phyloP scores from a whole-genome alignment of 192 early-diverging fungal species.

The Umbelopsis sp. region DNA sequence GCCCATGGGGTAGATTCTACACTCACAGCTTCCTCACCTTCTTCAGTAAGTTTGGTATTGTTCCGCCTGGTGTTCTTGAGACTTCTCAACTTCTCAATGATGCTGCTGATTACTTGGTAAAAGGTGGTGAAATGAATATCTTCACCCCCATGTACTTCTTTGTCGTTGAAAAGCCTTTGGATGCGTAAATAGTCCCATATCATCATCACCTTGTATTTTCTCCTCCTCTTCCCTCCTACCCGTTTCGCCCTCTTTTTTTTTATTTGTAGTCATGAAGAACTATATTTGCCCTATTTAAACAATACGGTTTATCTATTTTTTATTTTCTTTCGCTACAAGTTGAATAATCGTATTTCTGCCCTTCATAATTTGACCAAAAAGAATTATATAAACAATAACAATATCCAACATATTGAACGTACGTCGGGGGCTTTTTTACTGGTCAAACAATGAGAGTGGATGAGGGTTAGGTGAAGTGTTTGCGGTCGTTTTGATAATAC shows the following conservation, averaged over 20 bases:
- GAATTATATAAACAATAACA: too few species aligned
- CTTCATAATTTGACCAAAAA: background rate
- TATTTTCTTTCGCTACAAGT: background rate
- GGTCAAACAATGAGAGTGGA: too few species aligned
- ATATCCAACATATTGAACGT: too few species aligned
- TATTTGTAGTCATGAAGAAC: background rate
- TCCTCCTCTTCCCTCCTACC: background rate
- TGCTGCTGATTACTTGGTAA: constrained; percentile 78
- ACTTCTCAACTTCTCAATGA: constrained; percentile 74
- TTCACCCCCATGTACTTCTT: constrained; percentile 94
- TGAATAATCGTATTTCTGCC: background rate
- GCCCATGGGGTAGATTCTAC: constrained; percentile 59
- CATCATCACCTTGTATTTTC: background rate
- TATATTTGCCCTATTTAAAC: background rate
- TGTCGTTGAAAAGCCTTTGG: constrained; percentile 60
- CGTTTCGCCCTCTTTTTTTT: background rate
- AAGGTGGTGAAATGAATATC: constrained; percentile 75
- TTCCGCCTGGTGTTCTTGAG: constrained; percentile 76
- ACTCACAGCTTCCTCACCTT: constrained; percentile 73
- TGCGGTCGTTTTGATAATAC: too few species aligned
- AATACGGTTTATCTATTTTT: background rate
- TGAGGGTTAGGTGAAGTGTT: too few species aligned
- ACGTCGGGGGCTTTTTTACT: too few species aligned
- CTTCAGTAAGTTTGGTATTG: constrained; percentile 75
- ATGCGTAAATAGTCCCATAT: background rate